Conservation (phyloP, 1,284 basidiomycete genomes). For the Malassezia vespertilionis region DNA sequence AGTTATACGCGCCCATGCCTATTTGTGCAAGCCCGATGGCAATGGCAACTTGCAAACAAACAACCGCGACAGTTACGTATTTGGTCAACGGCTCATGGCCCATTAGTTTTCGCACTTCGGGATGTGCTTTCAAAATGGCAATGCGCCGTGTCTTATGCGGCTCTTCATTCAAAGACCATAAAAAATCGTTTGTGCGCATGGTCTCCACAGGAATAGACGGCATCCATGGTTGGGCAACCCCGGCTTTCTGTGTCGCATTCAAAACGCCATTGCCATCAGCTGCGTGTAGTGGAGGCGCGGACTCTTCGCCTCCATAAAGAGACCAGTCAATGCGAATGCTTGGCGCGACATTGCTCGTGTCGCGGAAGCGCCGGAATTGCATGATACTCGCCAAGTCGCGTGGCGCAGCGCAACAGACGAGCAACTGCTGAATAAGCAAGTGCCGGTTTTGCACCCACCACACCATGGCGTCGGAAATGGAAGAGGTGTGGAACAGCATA, state of each 20-base stretch:
- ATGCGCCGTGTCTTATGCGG: slow-evolving; percentile 77
- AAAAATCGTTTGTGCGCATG: slow-evolving; percentile 47
- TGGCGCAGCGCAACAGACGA: no score
- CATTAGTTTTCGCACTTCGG: slow-evolving; percentile 88
- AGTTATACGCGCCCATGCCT: slow-evolving; percentile 56
- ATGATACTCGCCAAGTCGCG: not conserved
- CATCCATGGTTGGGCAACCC: slow-evolving; percentile 29
- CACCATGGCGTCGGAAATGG: slow-evolving; percentile 1
- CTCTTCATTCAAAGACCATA: slow-evolving; percentile 96
- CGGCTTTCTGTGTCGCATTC: slow-evolving; percentile 4
- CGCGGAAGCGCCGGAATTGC: not conserved
- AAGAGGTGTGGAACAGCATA: slow-evolving; percentile 20
- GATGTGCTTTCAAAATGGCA: slow-evolving; percentile 86
- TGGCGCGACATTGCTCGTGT: slow-evolving; percentile 16
- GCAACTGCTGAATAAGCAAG: not conserved
- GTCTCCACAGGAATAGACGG: slow-evolving; percentile 32
- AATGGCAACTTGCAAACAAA: slow-evolving; percentile 61
- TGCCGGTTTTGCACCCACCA: no score
- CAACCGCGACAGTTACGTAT: slow-evolving; percentile 70
- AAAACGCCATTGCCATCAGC: slow-evolving; percentile 11
- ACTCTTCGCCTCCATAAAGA: slow-evolving; percentile 39
- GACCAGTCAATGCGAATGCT: slow-evolving; percentile 44
- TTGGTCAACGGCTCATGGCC: slow-evolving; percentile 82
- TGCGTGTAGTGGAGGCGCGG: no score
- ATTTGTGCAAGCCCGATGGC: slow-evolving; percentile 51